Conservation (phyloP, 306 rosid genomes). For the Fragaria iinumae region DNA sequence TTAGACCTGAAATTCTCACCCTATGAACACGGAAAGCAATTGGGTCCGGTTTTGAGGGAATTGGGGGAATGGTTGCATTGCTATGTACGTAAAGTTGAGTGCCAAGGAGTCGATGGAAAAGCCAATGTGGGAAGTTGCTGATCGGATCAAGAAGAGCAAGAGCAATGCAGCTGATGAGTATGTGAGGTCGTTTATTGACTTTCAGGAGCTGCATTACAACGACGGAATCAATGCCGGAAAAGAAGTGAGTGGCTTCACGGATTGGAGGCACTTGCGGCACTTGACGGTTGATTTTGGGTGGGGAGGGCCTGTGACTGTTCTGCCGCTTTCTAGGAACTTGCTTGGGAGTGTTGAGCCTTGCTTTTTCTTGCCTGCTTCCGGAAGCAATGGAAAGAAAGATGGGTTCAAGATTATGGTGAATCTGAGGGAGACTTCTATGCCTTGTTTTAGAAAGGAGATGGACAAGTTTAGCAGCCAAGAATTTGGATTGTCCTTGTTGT, state of each 20-base stretch:
- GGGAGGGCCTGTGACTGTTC: conserved; percentile 89
- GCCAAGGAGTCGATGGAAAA: conserved; percentile 41
- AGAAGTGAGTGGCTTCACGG: too few relatives aligned
- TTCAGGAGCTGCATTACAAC: conserved; percentile 53
- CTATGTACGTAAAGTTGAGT: conserved; percentile 58
- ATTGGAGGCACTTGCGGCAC: conserved; percentile 85
- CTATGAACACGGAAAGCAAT: conserved; percentile 36
- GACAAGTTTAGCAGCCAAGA: conserved; percentile 30
- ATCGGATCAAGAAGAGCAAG: conserved; percentile 71
- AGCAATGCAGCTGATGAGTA: conserved; percentile 59
- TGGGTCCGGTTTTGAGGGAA: conserved; percentile 42
- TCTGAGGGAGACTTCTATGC: conserved; percentile 50
- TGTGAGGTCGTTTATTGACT: conserved; percentile 65
- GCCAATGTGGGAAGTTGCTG: conserved; percentile 73
- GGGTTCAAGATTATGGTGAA: conserved; percentile 71
- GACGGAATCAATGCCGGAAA: conserved; percentile 70
- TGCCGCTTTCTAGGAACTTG: conserved; percentile 63
- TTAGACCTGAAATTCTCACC: conserved; percentile 44
- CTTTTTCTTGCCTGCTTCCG: conserved; percentile 73
- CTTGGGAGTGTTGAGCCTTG: conserved; percentile 86
- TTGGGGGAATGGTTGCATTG: conserved; percentile 88
- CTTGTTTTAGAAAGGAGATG: conserved; percentile 62
- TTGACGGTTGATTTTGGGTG: conserved; percentile 87
- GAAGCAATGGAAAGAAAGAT: conserved; percentile 18
- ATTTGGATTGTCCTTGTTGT: conserved; percentile 7